Percentiles rank a stretch among this genome's conserved stretches.
These are phyloP conservation scores for Forsythia suspensa DNA, from an alignment of 257 asterid species.

Conservation along the genomic window DNA sequence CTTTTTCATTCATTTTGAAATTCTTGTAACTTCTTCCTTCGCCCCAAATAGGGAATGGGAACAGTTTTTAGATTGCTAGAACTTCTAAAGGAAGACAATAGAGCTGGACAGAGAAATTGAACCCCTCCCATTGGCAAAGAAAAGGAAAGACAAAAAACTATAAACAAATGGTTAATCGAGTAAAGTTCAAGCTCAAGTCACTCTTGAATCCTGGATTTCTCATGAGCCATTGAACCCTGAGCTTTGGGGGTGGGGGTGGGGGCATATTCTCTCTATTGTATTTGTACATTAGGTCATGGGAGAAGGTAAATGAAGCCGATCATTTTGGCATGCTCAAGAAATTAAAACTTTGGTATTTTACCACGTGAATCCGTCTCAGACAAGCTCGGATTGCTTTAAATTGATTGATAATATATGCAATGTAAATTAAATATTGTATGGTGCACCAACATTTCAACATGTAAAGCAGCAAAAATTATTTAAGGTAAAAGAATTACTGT, in stretches of 20 bases:
- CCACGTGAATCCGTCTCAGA: not conserved
- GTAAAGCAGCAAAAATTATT: not conserved
- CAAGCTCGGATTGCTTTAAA: not conserved
- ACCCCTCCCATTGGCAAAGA: not conserved
- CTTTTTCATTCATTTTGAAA: not conserved
- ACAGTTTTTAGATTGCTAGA: not conserved
- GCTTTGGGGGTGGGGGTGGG: not conserved
- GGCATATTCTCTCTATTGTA: too few relatives aligned
- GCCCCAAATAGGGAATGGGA: not conserved
- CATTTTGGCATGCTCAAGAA: not conserved
- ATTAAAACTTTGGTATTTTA: not conserved
- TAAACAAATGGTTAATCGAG: not conserved
- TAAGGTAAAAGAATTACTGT: slow-evolving; percentile 28
- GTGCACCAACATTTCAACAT: not conserved
- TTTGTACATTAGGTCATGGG: not conserved
- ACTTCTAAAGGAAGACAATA: not conserved
- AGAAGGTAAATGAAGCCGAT: not conserved
- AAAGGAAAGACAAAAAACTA: not conserved
- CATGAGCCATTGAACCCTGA: not conserved
- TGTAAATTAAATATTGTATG: not conserved
- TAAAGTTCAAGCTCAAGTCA: not conserved
- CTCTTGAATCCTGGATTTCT: not conserved
- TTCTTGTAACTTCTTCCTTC: not conserved
- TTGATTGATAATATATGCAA: not conserved
- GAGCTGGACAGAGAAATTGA: not conserved